Evolutionary conservation across 1,284 basidiomycete genomes (phyloP), one percentile per base, ranked within the genome.

Genomic region (Erythrobasidium hasegawianum): DNA sequence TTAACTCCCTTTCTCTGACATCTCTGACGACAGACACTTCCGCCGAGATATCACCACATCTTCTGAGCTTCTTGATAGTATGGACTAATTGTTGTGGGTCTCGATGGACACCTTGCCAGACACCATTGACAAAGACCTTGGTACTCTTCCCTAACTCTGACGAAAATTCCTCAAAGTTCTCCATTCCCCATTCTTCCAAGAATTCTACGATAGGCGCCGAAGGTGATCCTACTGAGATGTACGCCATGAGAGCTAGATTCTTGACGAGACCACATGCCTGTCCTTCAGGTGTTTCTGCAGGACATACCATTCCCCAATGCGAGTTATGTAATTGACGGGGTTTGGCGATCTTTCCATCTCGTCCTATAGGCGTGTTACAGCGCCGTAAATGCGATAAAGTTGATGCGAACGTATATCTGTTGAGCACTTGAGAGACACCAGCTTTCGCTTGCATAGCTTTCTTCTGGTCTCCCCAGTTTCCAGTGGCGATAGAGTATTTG

Each of bases 221-320:
- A 68, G 90, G 87, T 0, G 94, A 95, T 57, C 96, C 96, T 71
- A 98, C 95, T 43, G 96, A 97, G 69, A 98, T 96, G 79, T 92
- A 95, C 8, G 94, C 83, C 94, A 98, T 97, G 72, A 98, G 85
- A 8, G 95, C 90, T 69, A 99, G 81, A 78, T 99, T 98, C 82
- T 99, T 98, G 79, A 98, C 96, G 53, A 98, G 84, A 80, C 95
- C 95, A 80, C 95, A 99, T 69, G 95, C 96, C 78, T 98, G 95
- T 64, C 95, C 95, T 87, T 99, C 95, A 7, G 95, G 95, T 11
- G 95, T 99, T 79, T 99, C 95, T 56, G 96, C 96, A 49, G 95
- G 96, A 76, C 93, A 97, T 10, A 99, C 95, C 93, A 98, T 97
- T 52, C 95, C 95, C 95, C 95, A 99, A 76, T 99, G 95, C 1